phyloP scores from a whole-genome alignment of 148 eudicot species.

The Rhododendron williamsianum region DNA sequence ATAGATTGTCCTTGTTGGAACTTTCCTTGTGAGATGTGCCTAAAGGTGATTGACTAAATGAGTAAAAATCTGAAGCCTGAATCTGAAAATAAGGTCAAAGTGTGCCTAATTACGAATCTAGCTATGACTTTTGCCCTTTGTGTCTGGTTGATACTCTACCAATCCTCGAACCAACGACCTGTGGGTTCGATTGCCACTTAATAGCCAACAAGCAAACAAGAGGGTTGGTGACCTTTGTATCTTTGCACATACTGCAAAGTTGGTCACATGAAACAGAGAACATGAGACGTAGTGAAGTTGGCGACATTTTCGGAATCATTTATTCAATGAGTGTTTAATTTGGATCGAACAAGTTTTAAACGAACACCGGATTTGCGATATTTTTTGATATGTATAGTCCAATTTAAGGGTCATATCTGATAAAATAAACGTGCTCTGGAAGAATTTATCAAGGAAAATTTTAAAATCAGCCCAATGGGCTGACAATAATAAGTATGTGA shows the following conservation, averaged over 20 bases:
- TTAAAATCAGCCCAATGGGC: too few relatives aligned
- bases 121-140: not conserved
- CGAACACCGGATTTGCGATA: not conserved
- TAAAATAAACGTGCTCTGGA: too few relatives aligned
- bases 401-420: not conserved
- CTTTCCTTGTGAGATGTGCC: not conserved
- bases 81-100: constrained; percentile 5
- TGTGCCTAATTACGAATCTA: not conserved
- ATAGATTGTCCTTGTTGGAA: not conserved
- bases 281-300: not conserved
- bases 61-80: not conserved
- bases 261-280: not conserved
- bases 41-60: not conserved
- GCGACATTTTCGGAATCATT: not conserved
- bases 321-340: not conserved
- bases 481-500: too few relatives aligned
- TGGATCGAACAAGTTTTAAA: not conserved
- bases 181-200: too few relatives aligned
- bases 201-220: too few relatives aligned
- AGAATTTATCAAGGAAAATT: too few relatives aligned
- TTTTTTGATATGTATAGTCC: not conserved
- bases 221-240: not conserved
- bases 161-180: too few relatives aligned
- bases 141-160: too few relatives aligned
- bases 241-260: constrained; percentile 1